Conservation (phyloP, 805 yeast species). For the Candida corydali region DNA sequence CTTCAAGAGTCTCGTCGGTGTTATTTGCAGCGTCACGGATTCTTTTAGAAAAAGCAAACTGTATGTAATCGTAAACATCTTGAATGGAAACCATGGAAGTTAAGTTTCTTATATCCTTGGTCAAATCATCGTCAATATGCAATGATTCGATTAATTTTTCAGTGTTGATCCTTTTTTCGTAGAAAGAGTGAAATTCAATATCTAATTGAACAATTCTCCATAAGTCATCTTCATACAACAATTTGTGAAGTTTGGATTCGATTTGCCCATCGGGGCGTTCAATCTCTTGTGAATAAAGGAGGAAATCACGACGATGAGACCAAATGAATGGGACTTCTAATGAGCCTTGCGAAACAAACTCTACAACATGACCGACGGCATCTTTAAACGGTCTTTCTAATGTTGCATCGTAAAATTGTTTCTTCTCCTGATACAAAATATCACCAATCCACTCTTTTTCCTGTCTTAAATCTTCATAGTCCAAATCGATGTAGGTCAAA, state of each 20-base stretch:
- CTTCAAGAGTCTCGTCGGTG: slow-evolving; percentile 9
- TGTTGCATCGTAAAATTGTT: slow-evolving; percentile 33
- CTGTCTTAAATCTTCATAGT: slow-evolving; percentile 60
- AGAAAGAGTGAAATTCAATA: slow-evolving; percentile 79
- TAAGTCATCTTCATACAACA: slow-evolving; percentile 75
- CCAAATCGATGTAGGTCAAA: slow-evolving; percentile 64
- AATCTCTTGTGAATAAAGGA: slow-evolving; percentile 53
- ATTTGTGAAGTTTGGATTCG: slow-evolving; percentile 40
- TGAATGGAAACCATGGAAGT: slow-evolving; percentile 74
- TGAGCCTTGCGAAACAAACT: slow-evolving; percentile 68
- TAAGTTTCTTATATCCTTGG: slow-evolving; percentile 53
- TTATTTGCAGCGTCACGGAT: slow-evolving; percentile 42
- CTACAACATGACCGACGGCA: slow-evolving; percentile 69
- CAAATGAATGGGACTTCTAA: slow-evolving; percentile 94
- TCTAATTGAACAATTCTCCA: slow-evolving; percentile 90
- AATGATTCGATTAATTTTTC: slow-evolving; percentile 52
- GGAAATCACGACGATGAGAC: slow-evolving; percentile 90
- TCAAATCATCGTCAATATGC: slow-evolving; percentile 50
- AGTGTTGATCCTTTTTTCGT: slow-evolving; percentile 67
- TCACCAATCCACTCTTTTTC: slow-evolving; percentile 83
- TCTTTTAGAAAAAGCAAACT: slow-evolving; percentile 63
- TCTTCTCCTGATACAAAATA: slow-evolving; percentile 55
- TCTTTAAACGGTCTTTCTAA: slow-evolving; percentile 52
- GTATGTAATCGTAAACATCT: slow-evolving; percentile 80
- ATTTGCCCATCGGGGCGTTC: slow-evolving; percentile 33